Conservation (phyloP, 2,329 filamentous ascomycete genomes). For the Aspergillus sp. region DNA sequence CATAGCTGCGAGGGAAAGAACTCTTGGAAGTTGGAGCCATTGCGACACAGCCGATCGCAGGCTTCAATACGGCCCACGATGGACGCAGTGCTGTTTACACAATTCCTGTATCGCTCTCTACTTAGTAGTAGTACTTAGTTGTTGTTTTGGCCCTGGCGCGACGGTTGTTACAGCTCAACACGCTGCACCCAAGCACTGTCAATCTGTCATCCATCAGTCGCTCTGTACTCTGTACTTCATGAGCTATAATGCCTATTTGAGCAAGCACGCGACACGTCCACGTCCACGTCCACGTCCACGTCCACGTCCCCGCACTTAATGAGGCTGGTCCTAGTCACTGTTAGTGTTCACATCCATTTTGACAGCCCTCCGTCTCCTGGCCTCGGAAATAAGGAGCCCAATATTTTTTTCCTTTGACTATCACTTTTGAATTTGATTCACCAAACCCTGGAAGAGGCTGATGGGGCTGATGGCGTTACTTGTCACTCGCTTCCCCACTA, state of each 20-base stretch:
- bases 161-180: background rate
- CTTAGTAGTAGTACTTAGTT: too few relatives aligned
- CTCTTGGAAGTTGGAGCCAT: background rate
- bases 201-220: too few relatives aligned
- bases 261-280: background rate
- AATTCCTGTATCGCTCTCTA: background rate
- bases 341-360: too few relatives aligned
- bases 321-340: background rate
- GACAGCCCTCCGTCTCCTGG: too few relatives aligned
- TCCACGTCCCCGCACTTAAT: background rate
- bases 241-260: background rate
- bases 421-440: background rate
- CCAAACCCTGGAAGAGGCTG: constrained; percentile 15
- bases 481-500: constrained; percentile 7
- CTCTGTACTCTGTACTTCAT: background rate
- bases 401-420: background rate
- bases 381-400: too few relatives aligned
- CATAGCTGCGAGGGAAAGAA: background rate
- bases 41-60: background rate
- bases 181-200: background rate
- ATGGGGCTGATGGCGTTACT: constrained; percentile 15
- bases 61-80: background rate
- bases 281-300: background rate
- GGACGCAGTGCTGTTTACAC: background rate
- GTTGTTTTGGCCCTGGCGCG: too few relatives aligned